phyloP scores from a whole-genome alignment of 768 basidiomycete species.

The Mycena galopus region DNA sequence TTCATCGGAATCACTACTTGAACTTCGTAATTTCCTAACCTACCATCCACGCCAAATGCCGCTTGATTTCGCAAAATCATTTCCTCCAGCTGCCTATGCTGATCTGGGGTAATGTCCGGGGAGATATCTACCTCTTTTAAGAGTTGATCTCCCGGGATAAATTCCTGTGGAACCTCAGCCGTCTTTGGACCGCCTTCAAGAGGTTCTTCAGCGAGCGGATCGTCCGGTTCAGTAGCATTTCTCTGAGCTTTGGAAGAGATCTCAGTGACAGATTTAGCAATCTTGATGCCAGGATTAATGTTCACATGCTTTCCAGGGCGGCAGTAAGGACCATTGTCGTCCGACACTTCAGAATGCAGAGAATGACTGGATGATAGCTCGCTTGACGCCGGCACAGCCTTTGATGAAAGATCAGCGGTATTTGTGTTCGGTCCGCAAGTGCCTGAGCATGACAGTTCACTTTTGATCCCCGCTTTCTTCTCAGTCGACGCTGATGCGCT shows the following conservation, averaged over 20 bases:
- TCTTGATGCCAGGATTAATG: not conserved
- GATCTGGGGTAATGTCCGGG: not conserved
- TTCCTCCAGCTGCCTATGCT: not conserved
- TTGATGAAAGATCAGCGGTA: not conserved
- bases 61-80: not conserved
- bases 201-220: conserved; percentile 15
- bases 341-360: not conserved
- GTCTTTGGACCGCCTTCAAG: conserved; percentile 16
- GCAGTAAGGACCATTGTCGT: not conserved
- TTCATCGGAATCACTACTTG: conserved; percentile 27
- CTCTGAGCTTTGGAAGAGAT: conserved; percentile 13
- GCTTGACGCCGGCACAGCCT: not conserved
- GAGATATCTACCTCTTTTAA: not conserved
- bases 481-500: not conserved
- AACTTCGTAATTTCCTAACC: not conserved
- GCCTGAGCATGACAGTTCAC: not conserved
- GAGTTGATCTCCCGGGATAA: not conserved
- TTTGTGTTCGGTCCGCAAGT: not conserved
- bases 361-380: not conserved
- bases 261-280: not conserved
- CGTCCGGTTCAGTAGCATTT: not conserved
- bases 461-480: not conserved
- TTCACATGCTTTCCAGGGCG: not conserved
- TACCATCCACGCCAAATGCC: not conserved
- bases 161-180: not conserved